Base-by-base conservation (phyloP, 176 grass and related monocot species). In the Musa beccarii region DNA sequence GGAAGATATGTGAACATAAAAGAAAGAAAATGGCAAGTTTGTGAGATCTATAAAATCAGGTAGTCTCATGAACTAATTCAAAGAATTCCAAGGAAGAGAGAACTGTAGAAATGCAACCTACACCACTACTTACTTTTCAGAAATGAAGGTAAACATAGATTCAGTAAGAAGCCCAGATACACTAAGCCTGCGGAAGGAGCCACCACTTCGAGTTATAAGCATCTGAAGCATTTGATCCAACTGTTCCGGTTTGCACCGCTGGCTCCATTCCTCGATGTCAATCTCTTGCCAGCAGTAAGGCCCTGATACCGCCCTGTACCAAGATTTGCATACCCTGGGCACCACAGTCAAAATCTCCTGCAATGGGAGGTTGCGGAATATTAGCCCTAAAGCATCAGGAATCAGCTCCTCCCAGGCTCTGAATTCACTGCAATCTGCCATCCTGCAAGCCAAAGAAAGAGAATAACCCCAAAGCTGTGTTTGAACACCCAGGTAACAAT, bases 221-320 rank as follows among this genome's bases (percentile, higher is more conserved):
- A 91, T 83, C 72, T 91, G 86, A 64, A 99, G 84, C 95, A 99
- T 99, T 63, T 86, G 90, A 43, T 87, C 84, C 22, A 93, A 76
- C 81, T 91, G 86, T 20, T 91, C 88, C 16, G 90, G 90, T 53
- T 80, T 88, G 68, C 86, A 86, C 77, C 89, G 90, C 84, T 91
- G 82, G 81, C 95, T 89, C 95, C 95, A 99, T 54, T 99, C 95
- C 84, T 87, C 86, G 64, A 99, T 92, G 76, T 94, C 95, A 71
- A 99, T 94, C 57, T 94, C 86, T 78, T 91, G 90, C 95, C 95
- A 99, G 78, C 88, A 89, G 79, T 99, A 99, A 16, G 96, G 96
- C 14, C 96, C 96, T 3, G 86, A 52, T 7, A 95, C 90, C 9
- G 85, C 89, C 54, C 80, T 70, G 26, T 61, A 52, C 96, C 96